Percentiles rank a stretch among this genome's conserved stretches.
Evolutionary conservation across 495 filamentous ascomycete genomes (phyloP).

Genomic region (Choiromyces venosus): DNA sequence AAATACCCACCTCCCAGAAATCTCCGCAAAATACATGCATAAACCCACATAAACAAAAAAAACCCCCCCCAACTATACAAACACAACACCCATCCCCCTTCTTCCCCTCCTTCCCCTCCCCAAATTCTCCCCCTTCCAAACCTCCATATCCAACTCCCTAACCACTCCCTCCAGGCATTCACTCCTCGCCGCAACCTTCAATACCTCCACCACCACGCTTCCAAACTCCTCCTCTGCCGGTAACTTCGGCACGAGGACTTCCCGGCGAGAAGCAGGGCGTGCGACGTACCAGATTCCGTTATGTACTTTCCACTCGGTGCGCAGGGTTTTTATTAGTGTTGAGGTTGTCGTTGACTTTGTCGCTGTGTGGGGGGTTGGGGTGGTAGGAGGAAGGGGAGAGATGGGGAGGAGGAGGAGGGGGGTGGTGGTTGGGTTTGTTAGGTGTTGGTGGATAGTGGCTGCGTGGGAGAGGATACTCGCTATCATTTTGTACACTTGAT

Average conservation of each 20-base stretch:
- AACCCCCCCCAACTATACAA: constrained; percentile 10
- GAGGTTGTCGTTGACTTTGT: not conserved
- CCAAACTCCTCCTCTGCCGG: constrained; percentile 5
- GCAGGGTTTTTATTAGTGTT: not conserved
- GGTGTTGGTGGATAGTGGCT: not conserved
- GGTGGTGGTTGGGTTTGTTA: not conserved
- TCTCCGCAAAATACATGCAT: not conserved
- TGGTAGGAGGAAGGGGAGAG: not conserved
- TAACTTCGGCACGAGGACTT: constrained; percentile 19
- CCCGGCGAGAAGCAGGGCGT: constrained; percentile 11
- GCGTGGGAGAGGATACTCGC: constrained; percentile 18
- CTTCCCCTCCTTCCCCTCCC: constrained; percentile 10
- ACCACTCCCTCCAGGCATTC: constrained; percentile 28
- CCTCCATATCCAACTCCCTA: constrained; percentile 30
- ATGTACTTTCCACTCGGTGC: constrained; percentile 12
- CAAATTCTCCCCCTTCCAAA: constrained; percentile 29
- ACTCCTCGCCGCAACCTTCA: constrained; percentile 28
- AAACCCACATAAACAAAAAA: constrained; percentile 5
- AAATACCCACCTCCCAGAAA: not conserved
- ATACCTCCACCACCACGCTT: constrained; percentile 20
- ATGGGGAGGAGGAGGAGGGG: not conserved
- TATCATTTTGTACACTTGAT: constrained; percentile 8
- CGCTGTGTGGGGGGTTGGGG: not conserved
- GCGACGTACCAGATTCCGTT: constrained; percentile 19
- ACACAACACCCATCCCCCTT: constrained; percentile 19